A percentile compares a stretch with the other conserved stretches of the same genome.
phyloP scores from a whole-genome alignment of 2,329 filamentous ascomycete species.

The Setomelanomma holmii region DNA sequence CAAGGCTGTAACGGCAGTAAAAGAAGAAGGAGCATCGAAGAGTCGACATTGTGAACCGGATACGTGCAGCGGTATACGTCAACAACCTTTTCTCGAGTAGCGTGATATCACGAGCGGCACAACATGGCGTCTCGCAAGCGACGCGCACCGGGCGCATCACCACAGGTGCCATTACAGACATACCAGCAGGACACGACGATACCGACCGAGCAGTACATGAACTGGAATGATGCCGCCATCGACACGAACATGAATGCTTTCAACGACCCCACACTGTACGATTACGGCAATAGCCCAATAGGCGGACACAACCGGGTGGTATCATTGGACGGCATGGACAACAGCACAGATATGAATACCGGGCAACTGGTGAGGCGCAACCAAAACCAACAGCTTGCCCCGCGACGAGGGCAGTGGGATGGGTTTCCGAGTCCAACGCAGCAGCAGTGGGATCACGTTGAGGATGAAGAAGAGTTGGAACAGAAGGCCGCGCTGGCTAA shows the following conservation, averaged over 20 bases:
- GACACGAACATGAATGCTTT: slow-evolving; percentile 38
- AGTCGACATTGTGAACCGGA: slow-evolving; percentile 2
- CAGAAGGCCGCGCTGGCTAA: slow-evolving; percentile 81
- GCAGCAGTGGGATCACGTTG: slow-evolving; percentile 60
- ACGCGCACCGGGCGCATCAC: slow-evolving; percentile 73
- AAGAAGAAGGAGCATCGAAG: neutral
- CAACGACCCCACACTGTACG: slow-evolving; percentile 48
- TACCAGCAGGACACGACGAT: slow-evolving; percentile 57
- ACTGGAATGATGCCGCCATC: slow-evolving; percentile 41
- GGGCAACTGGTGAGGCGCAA: slow-evolving; percentile 57
- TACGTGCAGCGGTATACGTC: slow-evolving; percentile 6
- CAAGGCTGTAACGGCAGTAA: slow-evolving; percentile 5
- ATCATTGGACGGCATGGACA: slow-evolving; percentile 41
- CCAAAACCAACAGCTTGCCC: slow-evolving; percentile 55
- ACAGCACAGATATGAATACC: slow-evolving; percentile 32
- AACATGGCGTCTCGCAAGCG: slow-evolving; percentile 66
- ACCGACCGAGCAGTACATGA: slow-evolving; percentile 42
- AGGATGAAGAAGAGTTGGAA: slow-evolving; percentile 78
- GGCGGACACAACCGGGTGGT: slow-evolving; percentile 39
- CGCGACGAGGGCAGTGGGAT: slow-evolving; percentile 50
- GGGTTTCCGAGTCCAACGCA: slow-evolving; percentile 51
- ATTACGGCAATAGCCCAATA: slow-evolving; percentile 30
- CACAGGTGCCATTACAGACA: slow-evolving; percentile 62
- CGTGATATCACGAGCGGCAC: slow-evolving; percentile 4
- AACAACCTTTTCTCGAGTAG: neutral